These are phyloP conservation scores for Globisporangium radiosum DNA, from an alignment of 352 stramenopile genomes.

Conservation along the genomic window DNA sequence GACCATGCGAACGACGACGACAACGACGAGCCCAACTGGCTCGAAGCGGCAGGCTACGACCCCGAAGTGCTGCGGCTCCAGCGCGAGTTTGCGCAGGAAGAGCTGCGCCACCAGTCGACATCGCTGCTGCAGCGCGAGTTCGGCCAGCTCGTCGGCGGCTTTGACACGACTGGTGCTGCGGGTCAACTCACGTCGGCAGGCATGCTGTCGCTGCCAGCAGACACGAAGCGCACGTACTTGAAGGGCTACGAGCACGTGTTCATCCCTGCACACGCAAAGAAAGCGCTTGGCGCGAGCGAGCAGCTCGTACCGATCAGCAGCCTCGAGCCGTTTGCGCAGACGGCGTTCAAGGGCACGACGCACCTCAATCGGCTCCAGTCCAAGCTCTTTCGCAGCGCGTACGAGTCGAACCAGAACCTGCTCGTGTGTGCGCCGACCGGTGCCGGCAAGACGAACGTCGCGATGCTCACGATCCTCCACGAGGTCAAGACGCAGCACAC, in stretches of 20 bases:
- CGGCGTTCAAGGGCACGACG: conserved; percentile 68
- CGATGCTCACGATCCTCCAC: conserved; percentile 98
- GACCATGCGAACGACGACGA: conserved; percentile 17
- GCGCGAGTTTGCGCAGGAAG: conserved; percentile 63
- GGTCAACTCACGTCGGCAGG: conserved; percentile 59
- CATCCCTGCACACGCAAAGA: conserved; percentile 67
- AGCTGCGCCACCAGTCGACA: conserved; percentile 48
- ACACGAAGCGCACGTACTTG: conserved; percentile 65
- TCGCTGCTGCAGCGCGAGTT: conserved; percentile 76
- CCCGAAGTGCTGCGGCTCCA: conserved; percentile 69
- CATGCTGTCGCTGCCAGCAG: conserved; percentile 41
- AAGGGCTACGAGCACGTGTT: conserved; percentile 84
- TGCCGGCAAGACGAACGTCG: conserved; percentile 99
- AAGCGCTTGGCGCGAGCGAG: conserved; percentile 45
- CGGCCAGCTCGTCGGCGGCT: conserved; percentile 56
- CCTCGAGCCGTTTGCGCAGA: conserved; percentile 71
- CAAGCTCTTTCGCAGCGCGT: conserved; percentile 95
- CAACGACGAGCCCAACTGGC: conserved; percentile 50
- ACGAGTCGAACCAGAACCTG: conserved; percentile 95
- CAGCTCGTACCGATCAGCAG: conserved; percentile 52
- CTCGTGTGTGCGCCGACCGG: conserved; percentile 99
- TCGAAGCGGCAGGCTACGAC: conserved; percentile 75
- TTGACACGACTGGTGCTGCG: conserved; percentile 55
- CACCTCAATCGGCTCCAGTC: conserved; percentile 97
- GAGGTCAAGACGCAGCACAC: conserved; percentile 34